Conservation (phyloP, 768 basidiomycete species). For the Xerocomellus amylosporus region DNA sequence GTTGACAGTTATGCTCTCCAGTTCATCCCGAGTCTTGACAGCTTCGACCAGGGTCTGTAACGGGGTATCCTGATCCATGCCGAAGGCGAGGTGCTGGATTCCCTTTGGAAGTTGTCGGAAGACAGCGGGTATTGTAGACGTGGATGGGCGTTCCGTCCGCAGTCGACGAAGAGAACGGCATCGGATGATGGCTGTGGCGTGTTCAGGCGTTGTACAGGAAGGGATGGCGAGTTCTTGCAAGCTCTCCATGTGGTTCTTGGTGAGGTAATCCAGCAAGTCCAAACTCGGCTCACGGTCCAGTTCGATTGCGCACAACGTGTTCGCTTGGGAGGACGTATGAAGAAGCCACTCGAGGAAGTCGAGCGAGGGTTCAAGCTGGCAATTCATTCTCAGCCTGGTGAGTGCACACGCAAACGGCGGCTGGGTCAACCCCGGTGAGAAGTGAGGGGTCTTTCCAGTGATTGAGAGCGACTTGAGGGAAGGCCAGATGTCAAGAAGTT, state of each 20-base stretch:
- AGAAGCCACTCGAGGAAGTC: slow-evolving; percentile 73
- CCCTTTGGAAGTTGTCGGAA: slow-evolving; percentile 48
- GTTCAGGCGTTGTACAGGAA: slow-evolving; percentile 47
- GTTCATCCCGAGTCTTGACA: slow-evolving; percentile 43
- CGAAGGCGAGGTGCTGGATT: slow-evolving; percentile 57
- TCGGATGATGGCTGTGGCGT: slow-evolving; percentile 42
- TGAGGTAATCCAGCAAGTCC: slow-evolving; percentile 54
- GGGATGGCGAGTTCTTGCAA: slow-evolving; percentile 60
- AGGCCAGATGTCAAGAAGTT: slow-evolving; percentile 65
- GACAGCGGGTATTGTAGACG: slow-evolving; percentile 37
- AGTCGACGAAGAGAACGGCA: slow-evolving; percentile 54
- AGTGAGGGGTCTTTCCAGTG: slow-evolving; percentile 55
- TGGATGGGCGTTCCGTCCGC: slow-evolving; percentile 52
- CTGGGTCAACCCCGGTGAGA: slow-evolving; percentile 37
- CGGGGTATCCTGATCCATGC: slow-evolving; percentile 53
- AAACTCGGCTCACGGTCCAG: slow-evolving; percentile 58
- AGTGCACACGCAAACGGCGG: slow-evolving; percentile 47
- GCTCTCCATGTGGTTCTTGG: slow-evolving; percentile 45
- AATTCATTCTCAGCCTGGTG: slow-evolving; percentile 58
- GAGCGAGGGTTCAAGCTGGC: slow-evolving; percentile 57
- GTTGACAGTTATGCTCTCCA: slow-evolving; percentile 53
- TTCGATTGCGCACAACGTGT: slow-evolving; percentile 48
- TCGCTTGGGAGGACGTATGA: slow-evolving; percentile 47
- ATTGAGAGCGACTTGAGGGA: slow-evolving; percentile 54
- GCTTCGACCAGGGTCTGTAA: slow-evolving; percentile 54